Evolutionary conservation across 306 rosid species (phyloP), one percentile per base, ranked within the genome.

Genomic region (Cicer yamashitae): DNA sequence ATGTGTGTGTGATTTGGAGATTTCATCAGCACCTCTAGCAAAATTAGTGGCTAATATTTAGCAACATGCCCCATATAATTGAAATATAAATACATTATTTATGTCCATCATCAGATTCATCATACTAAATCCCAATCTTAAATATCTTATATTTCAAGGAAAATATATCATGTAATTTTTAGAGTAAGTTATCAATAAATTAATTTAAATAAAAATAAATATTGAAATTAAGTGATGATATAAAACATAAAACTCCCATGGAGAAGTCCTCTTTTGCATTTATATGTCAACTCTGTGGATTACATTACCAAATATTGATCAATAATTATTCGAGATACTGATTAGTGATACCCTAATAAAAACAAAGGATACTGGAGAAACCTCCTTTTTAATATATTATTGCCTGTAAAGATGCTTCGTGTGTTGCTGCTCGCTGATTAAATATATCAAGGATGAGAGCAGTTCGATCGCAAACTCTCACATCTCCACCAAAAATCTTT

Each of bases 361-460:
- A 67, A 38, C 79, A 73, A 80, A 80, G 18, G 75, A 30, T 40
- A 73, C 64, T n/a, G 46, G 50, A 57, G 69, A 73, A 66, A 73
- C 75, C 74, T 73, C 78, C 74, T 2, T 69, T 62, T 17, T 14
- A 66, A 70, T 51, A 63, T 66, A 65, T 38, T 47, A 74, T 77
- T 86, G 52, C 97, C 97, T 94, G 99, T 77, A 94, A 80, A 79
- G 97, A 88, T 67, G 99, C 99, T 87, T 94, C 97, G 67, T 94
- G 99, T 48, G 99, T 94, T 81, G 99, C 96, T 10, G 99, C 99
- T 82, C 99, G 88, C 87, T 94, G 99, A 78, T 94, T 94, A 60
- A 94, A 94, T 79, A 88, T 94, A 82, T 94, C 96, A 74, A 94
- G 96, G 86, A 94, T 89, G 67, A 94, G 91, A 48, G 97, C 92